Evolutionary conservation across 2,329 filamentous ascomycete genomes (phyloP), one percentile per base, ranked within the genome.

Genomic region (Penicillium sp.): DNA sequence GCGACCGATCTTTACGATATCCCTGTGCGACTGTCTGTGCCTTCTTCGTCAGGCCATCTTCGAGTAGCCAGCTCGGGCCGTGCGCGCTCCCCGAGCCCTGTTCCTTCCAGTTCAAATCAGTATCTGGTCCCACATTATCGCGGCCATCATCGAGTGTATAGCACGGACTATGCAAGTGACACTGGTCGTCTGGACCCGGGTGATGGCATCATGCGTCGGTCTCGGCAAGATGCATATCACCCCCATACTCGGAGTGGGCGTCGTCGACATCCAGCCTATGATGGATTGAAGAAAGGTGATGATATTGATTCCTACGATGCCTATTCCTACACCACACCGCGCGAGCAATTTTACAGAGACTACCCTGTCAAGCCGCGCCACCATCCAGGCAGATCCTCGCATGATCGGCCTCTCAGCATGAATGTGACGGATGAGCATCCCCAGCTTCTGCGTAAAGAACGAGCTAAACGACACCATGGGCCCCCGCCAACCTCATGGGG

Each of bases 241-340:
- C 49, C 44, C 9, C 55, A 67, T 24, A 54, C 57, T 14, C 57
- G 59, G 2, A 53, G 52, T 39, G 51, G 50, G 6, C 55, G 53
- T 11, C 57, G 55, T 36, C 60, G 59, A 16, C 63, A 69, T 45
- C 60, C 62, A 27, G 54, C 56, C 10, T 57, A 61, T 6, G 62
- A 60, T 14, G 56, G 62, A 27, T 47, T 57, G 36, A 57, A 59
- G 38, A 63, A 67, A 46, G 61, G 61, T 29, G 64, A 68, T 20
- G 67, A 70, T 38, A 67, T 72, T 49, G 69, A 71, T 40, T 59
- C 69, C 14, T 65, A 68, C 37, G 65, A 70, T 55, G 67, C 69
- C 6, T 75, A 73, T 51, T 74, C 72, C 10, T 75, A 75, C 50
- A 76, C 73, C 11, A 72, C 68, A 6, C 66, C 72, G 2, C 66